Conservation (phyloP, 352 stramenopile species). For the Pythium scleroteichum region DNA sequence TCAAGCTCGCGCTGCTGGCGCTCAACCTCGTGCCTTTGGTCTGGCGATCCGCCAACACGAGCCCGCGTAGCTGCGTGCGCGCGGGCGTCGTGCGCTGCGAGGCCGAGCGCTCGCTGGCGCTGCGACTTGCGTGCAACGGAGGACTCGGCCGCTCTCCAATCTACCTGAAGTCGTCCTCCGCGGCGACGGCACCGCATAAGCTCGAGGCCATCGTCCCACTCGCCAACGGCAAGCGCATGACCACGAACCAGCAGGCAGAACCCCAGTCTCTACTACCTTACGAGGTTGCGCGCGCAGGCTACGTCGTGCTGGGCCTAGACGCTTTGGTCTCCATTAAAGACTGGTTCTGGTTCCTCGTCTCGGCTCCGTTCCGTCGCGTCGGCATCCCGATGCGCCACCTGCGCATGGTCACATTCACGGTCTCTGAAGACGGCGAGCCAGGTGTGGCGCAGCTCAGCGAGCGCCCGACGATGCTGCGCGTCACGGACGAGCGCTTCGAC, state of each 20-base stretch:
- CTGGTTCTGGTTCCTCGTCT: conserved; percentile 24
- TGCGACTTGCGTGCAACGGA: conserved; percentile 29
- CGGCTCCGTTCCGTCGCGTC: conserved; percentile 11
- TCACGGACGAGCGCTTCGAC: conserved; percentile 19
- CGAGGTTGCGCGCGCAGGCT: conserved; percentile 15
- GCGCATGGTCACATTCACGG: conserved; percentile 21
- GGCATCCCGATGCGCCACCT: conserved; percentile 14
- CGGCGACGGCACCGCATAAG: conserved; percentile 31
- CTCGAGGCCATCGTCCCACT: conserved; percentile 17
- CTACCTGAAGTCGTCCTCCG: background rate
- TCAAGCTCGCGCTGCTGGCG: conserved; percentile 32
- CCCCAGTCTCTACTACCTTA: conserved; percentile 8
- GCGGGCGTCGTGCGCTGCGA: conserved; percentile 15
- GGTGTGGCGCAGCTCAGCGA: conserved; percentile 14
- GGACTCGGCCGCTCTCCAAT: conserved; percentile 27
- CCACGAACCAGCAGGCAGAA: background rate
- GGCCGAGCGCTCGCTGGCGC: conserved; percentile 29
- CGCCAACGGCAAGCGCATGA: too few species aligned
- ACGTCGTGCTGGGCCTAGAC: conserved; percentile 21
- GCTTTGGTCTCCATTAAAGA: conserved; percentile 22
- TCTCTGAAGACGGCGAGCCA: background rate
- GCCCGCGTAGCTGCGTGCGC: conserved; percentile 13
- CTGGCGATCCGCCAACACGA: conserved; percentile 15
- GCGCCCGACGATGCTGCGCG: conserved; percentile 18
- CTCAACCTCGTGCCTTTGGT: conserved; percentile 31